Evolutionary conservation across 75 land plant species (phyloP), one percentile per base, ranked within the genome.

Genomic region (Pseudotsuga menziesii): DNA sequence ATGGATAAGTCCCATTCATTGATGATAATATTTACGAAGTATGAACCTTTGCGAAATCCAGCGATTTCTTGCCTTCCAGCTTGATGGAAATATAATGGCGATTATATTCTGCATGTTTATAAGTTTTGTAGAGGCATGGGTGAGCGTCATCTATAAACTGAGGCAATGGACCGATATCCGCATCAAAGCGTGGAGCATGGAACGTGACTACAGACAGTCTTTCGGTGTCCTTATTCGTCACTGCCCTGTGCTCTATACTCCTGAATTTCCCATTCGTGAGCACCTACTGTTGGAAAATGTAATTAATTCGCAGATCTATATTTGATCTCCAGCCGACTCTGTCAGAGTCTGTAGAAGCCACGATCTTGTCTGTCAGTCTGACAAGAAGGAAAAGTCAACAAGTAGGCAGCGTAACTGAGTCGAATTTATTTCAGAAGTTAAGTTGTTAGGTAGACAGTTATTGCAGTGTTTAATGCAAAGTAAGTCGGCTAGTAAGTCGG

Each of bases 61-160:
- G 80, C 3, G 88, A 80, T 63, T 77, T 88, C 75, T 88, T 88
- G 27, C 90, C 90, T 44, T 90, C 78, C 32, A 90, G 63, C 79
- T 82, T 88, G 80, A 80, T 85, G 0, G 86, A 81, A 16, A 90
- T 80, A 57, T 90, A 90, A 71, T 90, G 92, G 16, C 80, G 82
- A 73, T 83, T 90, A 78, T 85, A 90, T 63, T 90, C 92, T 61
- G 88, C 92, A 80, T 90, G 92, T 29, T 77, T 88, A 83, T 83
- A 90, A 55, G 78, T 83, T 64, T 78, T 82, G 71, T 83, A 90
- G 71, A 75, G 80, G 80, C 80, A 67, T 22, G 92, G 89, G 13
- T 82, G 77, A 19, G 77, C 74, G 27, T 83, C 64, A 61, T 79
- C 79, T 25, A 88, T 75, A 0, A 90, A 36, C 39, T 88, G 88